phyloP scores from a whole-genome alignment of 768 basidiomycete species.

The Leucosporidium scottii region DNA sequence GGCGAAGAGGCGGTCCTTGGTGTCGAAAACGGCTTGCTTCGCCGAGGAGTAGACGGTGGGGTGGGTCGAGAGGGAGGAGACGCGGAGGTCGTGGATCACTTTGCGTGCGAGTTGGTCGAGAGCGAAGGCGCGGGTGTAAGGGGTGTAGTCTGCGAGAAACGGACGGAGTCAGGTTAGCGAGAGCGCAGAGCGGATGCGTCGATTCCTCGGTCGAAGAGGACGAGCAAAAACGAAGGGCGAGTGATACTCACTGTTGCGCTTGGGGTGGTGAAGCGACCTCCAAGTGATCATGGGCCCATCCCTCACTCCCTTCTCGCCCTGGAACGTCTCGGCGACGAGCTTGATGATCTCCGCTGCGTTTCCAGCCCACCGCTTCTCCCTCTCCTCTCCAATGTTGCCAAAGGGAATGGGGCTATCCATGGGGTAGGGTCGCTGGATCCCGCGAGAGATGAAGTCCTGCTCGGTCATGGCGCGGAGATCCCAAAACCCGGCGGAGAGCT shows the following conservation, averaged over 20 bases:
- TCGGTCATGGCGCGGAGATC: conserved; percentile 31
- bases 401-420: conserved; percentile 27
- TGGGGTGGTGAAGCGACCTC: conserved; percentile 28
- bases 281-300: conserved; percentile 28
- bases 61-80: conserved; percentile 27
- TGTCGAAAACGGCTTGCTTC: conserved; percentile 2
- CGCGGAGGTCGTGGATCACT: conserved; percentile 29
- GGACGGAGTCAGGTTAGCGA: no score
- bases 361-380: conserved; percentile 21
- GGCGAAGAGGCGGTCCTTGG: conserved; percentile 10
- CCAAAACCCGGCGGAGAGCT: conserved; percentile 29
- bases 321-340: conserved; percentile 23
- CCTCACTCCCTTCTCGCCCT: conserved; percentile 10
- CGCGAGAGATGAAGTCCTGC: conserved; percentile 23
- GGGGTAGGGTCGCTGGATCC: conserved; percentile 23
- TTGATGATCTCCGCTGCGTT: conserved; percentile 17
- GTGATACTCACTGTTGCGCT: conserved; percentile 24
- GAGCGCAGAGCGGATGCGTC: no score
- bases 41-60: conserved; percentile 9
- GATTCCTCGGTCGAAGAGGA: no score
- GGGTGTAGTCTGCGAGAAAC: conserved; percentile 21
- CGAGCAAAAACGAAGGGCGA: not conserved
- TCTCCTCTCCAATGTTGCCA: conserved; percentile 13
- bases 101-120: conserved; percentile 29
- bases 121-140: conserved; percentile 22